phyloP scores from a whole-genome alignment of 208 protist genomes.

The Leishmania gerbilli region DNA sequence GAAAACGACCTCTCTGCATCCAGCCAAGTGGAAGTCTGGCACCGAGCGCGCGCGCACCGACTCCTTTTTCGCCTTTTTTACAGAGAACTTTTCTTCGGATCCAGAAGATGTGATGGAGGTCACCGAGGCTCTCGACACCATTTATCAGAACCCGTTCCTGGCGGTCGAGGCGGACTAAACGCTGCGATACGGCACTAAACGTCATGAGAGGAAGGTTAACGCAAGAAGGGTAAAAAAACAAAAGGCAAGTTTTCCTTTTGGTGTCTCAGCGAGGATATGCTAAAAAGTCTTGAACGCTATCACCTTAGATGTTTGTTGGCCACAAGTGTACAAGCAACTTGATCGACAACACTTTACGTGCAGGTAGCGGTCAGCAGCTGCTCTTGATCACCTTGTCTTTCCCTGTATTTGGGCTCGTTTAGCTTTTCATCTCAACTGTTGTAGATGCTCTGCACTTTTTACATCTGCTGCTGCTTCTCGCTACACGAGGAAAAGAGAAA shows the following conservation, averaged over 20 bases:
- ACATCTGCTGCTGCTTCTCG: neutral
- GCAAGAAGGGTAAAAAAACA: neutral
- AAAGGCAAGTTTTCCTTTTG: neutral
- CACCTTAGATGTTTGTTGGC: no score
- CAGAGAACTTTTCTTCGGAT: constrained; percentile 24
- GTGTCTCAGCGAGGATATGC: neutral
- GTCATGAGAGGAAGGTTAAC: neutral
- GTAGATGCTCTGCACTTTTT: neutral
- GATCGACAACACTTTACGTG: neutral
- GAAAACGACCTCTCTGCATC: constrained; percentile 53
- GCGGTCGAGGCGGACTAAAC: constrained; percentile 33
- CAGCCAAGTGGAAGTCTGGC: constrained; percentile 78
- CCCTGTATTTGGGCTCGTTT: neutral
- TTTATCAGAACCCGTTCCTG: constrained; percentile 83
- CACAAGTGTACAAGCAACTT: neutral
- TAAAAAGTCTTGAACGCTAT: no score
- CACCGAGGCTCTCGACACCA: constrained; percentile 61
- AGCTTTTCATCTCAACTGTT: neutral
- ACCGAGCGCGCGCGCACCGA: constrained; percentile 62
- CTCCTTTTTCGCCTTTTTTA: constrained; percentile 82
- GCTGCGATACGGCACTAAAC: constrained; percentile 13
- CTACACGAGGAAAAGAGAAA: neutral
- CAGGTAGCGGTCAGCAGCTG: neutral
- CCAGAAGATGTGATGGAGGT: constrained; percentile 42
- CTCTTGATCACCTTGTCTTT: neutral